Evolutionary conservation across 305 asterid genomes (phyloP).

Genomic region (Solanum hybrid): DNA sequence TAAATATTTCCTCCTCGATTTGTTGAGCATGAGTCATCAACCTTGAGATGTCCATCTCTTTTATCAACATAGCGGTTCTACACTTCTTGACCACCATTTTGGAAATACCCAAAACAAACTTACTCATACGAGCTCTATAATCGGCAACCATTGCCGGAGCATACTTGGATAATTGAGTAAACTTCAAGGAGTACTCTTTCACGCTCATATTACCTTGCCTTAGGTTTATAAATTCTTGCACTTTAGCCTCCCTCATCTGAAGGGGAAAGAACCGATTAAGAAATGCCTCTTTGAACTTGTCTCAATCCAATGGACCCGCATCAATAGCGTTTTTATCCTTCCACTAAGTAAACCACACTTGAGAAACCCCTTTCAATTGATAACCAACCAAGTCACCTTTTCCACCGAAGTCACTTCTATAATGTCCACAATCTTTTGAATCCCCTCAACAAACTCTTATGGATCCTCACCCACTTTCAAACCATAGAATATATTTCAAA

Average conservation of each 20-base stretch:
- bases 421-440: background rate
- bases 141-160: background rate
- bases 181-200: background rate
- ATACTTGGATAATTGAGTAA: background rate
- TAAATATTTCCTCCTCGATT: background rate
- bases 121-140: background rate
- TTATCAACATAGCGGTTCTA: background rate
- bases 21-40: background rate
- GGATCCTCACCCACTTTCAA: background rate
- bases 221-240: background rate
- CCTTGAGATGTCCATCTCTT: background rate
- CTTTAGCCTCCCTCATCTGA: background rate
- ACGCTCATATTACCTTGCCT: background rate
- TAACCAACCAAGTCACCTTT: background rate
- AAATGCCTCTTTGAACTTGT: background rate
- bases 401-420: background rate
- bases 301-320: background rate
- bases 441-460: background rate
- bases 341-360: background rate
- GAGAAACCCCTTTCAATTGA: background rate
- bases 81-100: background rate
- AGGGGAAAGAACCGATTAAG: background rate
- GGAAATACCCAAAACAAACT: background rate
- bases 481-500: background rate
- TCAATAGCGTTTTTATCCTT: background rate